Percentiles rank a stretch among this genome's conserved stretches.
phyloP scores from a whole-genome alignment of 495 filamentous ascomycete genomes.

The Aspergillus cavernicola region DNA sequence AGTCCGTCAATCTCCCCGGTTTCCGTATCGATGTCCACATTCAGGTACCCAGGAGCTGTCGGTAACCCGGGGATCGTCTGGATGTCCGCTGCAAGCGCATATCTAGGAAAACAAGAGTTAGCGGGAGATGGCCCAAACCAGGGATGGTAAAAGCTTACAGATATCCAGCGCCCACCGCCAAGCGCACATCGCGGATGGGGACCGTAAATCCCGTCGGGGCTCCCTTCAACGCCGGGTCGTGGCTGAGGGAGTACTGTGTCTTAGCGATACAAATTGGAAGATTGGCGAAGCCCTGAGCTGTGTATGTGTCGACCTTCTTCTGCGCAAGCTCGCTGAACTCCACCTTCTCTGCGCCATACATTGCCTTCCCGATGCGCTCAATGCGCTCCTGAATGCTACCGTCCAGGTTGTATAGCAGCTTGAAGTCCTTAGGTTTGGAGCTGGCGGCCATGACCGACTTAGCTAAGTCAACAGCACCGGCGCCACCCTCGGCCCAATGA shows the following conservation, averaged over 20 bases:
- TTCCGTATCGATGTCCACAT: slow-evolving; percentile 89
- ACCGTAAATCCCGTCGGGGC: slow-evolving; percentile 96
- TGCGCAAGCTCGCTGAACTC: slow-evolving; percentile 93
- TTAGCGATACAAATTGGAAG: slow-evolving; percentile 96
- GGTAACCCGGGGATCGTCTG: slow-evolving; percentile 97
- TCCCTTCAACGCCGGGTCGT: slow-evolving; percentile 90
- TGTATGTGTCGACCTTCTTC: slow-evolving; percentile 94
- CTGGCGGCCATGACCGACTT: slow-evolving; percentile 79
- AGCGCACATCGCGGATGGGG: slow-evolving; percentile 87
- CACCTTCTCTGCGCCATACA: slow-evolving; percentile 90
- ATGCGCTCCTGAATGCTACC: slow-evolving; percentile 85
- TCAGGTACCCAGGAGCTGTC: slow-evolving; percentile 92
- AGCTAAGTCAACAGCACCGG: slow-evolving; percentile 85
- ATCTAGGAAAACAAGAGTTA: slow-evolving; percentile 45
- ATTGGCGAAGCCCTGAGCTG: slow-evolving; percentile 83
- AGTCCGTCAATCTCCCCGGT: slow-evolving; percentile 95
- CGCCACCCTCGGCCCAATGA: slow-evolving; percentile 96
- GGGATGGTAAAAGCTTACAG: slow-evolving; percentile 51
- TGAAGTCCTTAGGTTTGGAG: slow-evolving; percentile 84
- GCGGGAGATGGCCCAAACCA: slow-evolving; percentile 12
- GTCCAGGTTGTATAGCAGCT: slow-evolving; percentile 78
- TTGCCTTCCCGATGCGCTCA: slow-evolving; percentile 81
- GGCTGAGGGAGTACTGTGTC: slow-evolving; percentile 95
- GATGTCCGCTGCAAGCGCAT: slow-evolving; percentile 93
- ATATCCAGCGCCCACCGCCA: slow-evolving; percentile 92